These are phyloP conservation scores for Mortierella alpina DNA, from an alignment of 192 early-diverging fungal genomes.

Conservation along the genomic window DNA sequence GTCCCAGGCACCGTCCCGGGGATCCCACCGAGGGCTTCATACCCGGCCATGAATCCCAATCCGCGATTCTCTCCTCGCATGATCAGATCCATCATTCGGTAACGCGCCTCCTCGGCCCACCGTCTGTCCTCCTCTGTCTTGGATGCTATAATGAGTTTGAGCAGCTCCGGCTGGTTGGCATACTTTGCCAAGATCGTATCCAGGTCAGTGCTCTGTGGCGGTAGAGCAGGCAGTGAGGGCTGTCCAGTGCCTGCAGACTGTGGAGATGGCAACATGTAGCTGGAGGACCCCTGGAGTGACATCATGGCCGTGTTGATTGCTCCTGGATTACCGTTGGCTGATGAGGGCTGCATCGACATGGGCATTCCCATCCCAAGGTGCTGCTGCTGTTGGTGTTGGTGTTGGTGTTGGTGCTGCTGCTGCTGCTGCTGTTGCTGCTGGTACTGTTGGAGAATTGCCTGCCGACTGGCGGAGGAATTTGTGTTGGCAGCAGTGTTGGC, in stretches of 20 bases:
- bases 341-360: slow-evolving; percentile 16
- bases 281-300: slow-evolving; percentile 22
- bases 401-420: slow-evolving; percentile 22
- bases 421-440: slow-evolving; percentile 45
- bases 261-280: slow-evolving; percentile 32
- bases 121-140: slow-evolving; percentile 70
- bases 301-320: slow-evolving; percentile 54
- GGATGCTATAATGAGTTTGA: slow-evolving; percentile 62
- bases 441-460: slow-evolving; percentile 38
- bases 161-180: slow-evolving; percentile 60
- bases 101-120: slow-evolving; percentile 65
- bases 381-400: slow-evolving; percentile 12
- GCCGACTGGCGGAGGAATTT: slow-evolving; percentile 33
- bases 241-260: slow-evolving; percentile 20
- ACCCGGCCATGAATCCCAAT: slow-evolving; percentile 21
- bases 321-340: slow-evolving; percentile 8
- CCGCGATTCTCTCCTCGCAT: slow-evolving; percentile 49
- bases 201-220: slow-evolving; percentile 54
- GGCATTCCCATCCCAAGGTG: slow-evolving; percentile 28
- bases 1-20: slow-evolving; percentile 15
- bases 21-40: slow-evolving; percentile 44
- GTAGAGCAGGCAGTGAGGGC: slow-evolving; percentile 15
- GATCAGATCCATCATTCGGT: slow-evolving; percentile 60
- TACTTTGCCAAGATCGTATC: slow-evolving; percentile 63
- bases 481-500: slow-evolving; percentile 48